Evolutionary conservation across 768 basidiomycete genomes (phyloP).

Genomic region (Artomyces pyxidatus): DNA sequence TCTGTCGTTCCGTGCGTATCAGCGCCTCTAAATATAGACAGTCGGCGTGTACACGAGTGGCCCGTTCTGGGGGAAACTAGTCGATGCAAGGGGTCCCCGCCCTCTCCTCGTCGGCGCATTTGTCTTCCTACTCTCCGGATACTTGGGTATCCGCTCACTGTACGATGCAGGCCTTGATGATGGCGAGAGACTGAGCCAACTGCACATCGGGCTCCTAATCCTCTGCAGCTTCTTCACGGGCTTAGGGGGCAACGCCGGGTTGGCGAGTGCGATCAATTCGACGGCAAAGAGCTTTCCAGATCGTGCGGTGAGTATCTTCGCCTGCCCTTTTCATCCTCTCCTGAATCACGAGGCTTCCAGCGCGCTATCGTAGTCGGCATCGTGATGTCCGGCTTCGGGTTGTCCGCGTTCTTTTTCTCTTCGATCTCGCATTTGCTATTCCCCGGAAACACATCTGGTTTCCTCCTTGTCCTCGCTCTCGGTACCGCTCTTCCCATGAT

Average conservation of each 20-base stretch:
- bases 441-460: slow-evolving; percentile 70
- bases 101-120: slow-evolving; percentile 55
- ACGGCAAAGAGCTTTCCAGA: slow-evolving; percentile 82
- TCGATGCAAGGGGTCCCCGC: slow-evolving; percentile 66
- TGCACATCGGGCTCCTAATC: slow-evolving; percentile 44
- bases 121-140: slow-evolving; percentile 57
- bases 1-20: neutral
- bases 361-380: slow-evolving; percentile 52
- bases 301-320: slow-evolving; percentile 39
- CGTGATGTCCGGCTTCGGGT: slow-evolving; percentile 28
- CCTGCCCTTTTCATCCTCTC: neutral
- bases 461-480: slow-evolving; percentile 65
- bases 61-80: slow-evolving; percentile 72
- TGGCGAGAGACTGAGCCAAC: slow-evolving; percentile 24
- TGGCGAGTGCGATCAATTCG: slow-evolving; percentile 65
- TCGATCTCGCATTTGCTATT: slow-evolving; percentile 63
- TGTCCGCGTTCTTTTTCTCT: slow-evolving; percentile 89
- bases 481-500: slow-evolving; percentile 79
- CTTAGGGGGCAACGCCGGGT: slow-evolving; percentile 64
- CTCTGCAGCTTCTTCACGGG: slow-evolving; percentile 69
- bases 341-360: slow-evolving; percentile 26
- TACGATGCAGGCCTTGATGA: slow-evolving; percentile 42
- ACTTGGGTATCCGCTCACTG: slow-evolving; percentile 63
- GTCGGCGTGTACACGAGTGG: slow-evolving; percentile 74
- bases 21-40: slow-evolving; percentile 19